These are phyloP conservation scores for Globisporangium radiosum DNA, from an alignment of 352 stramenopile genomes.

Conservation along the genomic window DNA sequence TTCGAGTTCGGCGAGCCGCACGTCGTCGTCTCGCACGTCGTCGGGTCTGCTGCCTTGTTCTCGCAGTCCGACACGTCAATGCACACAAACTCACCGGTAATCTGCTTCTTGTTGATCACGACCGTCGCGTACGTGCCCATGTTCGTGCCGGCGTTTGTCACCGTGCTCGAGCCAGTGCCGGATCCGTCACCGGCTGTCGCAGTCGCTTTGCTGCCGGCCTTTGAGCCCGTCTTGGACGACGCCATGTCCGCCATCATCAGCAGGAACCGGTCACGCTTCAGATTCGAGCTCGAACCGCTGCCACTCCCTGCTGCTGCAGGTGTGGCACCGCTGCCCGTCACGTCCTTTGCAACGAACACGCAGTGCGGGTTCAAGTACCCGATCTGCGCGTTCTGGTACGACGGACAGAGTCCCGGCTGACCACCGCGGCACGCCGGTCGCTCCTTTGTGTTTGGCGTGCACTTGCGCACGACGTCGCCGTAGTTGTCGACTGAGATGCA, in stretches of 20 bases:
- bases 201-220: conserved; percentile 2
- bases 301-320: conserved; percentile 2
- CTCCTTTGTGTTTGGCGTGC: conserved; percentile 72
- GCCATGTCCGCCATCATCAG: conserved; percentile 10
- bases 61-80: conserved; percentile 53
- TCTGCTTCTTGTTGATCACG: conserved; percentile 39
- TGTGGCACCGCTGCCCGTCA: conserved; percentile 1
- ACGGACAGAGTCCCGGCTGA: conserved; percentile 31
- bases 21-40: conserved; percentile 20
- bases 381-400: conserved; percentile 44
- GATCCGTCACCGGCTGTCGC: conserved; percentile 7
- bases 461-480: conserved; percentile 66
- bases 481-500: conserved; percentile 80
- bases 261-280: conserved; percentile 10
- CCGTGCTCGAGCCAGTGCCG: neutral
- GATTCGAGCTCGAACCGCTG: neutral
- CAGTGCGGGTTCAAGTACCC: conserved; percentile 81
- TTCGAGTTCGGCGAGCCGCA: conserved; percentile 32
- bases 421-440: conserved; percentile 67
- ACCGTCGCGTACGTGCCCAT: conserved; percentile 38
- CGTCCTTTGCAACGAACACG: conserved; percentile 67
- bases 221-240: conserved; percentile 1
- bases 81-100: conserved; percentile 49
- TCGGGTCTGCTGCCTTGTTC: conserved; percentile 39
- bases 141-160: conserved; percentile 20